A percentile compares a stretch with the other conserved stretches of the same genome.
These are phyloP conservation scores for Nakazawaea ambrosiae DNA, from an alignment of 805 yeast genomes.

Conservation along the genomic window DNA sequence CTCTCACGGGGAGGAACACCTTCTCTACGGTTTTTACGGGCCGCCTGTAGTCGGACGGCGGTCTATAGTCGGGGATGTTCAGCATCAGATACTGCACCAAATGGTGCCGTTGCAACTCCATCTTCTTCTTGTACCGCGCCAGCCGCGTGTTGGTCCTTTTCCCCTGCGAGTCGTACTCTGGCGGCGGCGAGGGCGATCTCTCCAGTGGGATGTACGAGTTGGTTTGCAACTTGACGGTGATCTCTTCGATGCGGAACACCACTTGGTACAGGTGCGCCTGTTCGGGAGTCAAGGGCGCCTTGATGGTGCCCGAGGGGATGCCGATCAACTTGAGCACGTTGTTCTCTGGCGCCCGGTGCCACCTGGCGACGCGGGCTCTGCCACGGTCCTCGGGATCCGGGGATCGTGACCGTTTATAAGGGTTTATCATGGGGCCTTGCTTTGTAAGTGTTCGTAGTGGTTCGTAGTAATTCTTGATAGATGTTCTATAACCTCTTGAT, in stretches of 20 bases:
- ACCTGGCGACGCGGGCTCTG: not conserved
- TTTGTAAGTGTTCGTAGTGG: no score
- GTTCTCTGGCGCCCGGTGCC: constrained; percentile 4
- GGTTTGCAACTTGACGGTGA: constrained; percentile 51
- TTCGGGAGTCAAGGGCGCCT: constrained; percentile 57
- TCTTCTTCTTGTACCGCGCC: constrained; percentile 46
- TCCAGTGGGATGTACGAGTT: constrained; percentile 44
- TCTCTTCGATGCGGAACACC: constrained; percentile 72
- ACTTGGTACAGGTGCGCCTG: constrained; percentile 72
- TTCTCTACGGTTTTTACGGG: constrained; percentile 68
- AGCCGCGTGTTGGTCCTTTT: constrained; percentile 83
- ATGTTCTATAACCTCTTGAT: no score
- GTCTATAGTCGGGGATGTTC: constrained; percentile 65
- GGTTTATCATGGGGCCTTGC: not conserved
- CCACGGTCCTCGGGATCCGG: constrained; percentile 1
- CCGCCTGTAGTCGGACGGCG: constrained; percentile 77
- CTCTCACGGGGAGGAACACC: constrained; percentile 75
- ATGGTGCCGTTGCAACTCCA: constrained; percentile 75
- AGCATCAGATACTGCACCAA: constrained; percentile 71
- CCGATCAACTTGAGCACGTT: constrained; percentile 8
- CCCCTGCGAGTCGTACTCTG: constrained; percentile 78
- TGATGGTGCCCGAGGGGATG: constrained; percentile 32
- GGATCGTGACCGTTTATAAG: constrained; percentile 7
- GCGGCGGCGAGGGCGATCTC: constrained; percentile 86
- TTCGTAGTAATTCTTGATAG: no score